These are phyloP conservation scores for Aureoboletus auriporus DNA, from an alignment of 768 basidiomycete genomes.

Conservation along the genomic window DNA sequence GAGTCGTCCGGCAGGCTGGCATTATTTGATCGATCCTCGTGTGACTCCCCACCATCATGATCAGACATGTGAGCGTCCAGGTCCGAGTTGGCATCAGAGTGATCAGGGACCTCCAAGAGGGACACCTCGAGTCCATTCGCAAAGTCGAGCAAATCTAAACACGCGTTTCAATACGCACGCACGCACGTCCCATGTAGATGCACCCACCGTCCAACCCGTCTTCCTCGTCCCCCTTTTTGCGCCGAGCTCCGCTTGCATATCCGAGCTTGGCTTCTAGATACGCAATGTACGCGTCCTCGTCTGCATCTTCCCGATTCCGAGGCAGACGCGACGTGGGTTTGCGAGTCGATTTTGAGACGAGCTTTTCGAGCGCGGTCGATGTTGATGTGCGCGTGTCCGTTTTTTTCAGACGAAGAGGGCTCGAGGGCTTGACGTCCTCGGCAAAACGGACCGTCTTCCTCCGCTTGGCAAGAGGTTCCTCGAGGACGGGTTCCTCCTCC, in stretches of 20 bases:
- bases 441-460: constrained; percentile 41
- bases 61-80: not conserved
- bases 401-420: not conserved
- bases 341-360: constrained; percentile 18
- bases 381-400: constrained; percentile 7
- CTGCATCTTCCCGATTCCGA: constrained; percentile 43
- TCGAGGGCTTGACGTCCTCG: constrained; percentile 1
- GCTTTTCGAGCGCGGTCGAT: constrained; percentile 34
- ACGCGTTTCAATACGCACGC: not conserved
- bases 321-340: constrained; percentile 8
- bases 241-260: constrained; percentile 39
- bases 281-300: constrained; percentile 84
- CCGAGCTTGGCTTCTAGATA: constrained; percentile 80
- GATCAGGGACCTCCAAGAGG: not conserved
- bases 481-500: constrained; percentile 38
- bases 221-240: constrained; percentile 47
- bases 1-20: not conserved
- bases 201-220: constrained; percentile 83
- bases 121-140: constrained; percentile 29
- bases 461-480: constrained; percentile 37
- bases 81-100: not conserved
- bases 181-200: not conserved
- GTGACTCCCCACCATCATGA: not conserved
- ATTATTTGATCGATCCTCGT: not conserved
- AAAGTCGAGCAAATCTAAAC: constrained; percentile 53